Conservation (phyloP, 345 rosid species). For the rapeseed (Brassica napus) region DNA sequence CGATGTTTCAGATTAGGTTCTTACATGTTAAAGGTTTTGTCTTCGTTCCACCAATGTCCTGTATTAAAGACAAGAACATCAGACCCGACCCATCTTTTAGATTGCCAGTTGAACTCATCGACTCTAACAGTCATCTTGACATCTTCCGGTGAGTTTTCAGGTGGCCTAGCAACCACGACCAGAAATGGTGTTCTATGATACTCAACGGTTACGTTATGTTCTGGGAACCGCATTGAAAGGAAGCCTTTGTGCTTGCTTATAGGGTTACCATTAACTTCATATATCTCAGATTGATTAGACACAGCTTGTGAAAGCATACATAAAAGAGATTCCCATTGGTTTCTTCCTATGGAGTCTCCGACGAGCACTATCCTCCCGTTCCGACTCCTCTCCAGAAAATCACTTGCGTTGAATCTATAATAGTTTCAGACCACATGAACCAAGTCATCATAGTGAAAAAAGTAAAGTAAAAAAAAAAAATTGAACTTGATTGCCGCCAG, state of each 20-base stretch:
- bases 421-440: not conserved
- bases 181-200: constrained; percentile 82
- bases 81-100: constrained; percentile 63
- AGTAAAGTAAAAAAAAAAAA: not conserved
- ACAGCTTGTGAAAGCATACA: constrained; percentile 75
- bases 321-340: constrained; percentile 89
- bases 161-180: constrained; percentile 58
- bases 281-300: constrained; percentile 55
- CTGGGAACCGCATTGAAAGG: constrained; percentile 70
- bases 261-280: constrained; percentile 70
- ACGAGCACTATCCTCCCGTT: constrained; percentile 75
- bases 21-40: constrained; percentile 59
- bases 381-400: constrained; percentile 64
- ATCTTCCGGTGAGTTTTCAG: constrained; percentile 44
- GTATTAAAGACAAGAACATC: constrained; percentile 71
- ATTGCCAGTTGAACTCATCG: constrained; percentile 67
- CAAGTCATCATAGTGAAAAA: not conserved
- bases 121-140: constrained; percentile 57
- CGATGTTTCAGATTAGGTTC: not conserved
- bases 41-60: constrained; percentile 90
- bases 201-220: constrained; percentile 67
- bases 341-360: constrained; percentile 89
- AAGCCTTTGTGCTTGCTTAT: constrained; percentile 83
- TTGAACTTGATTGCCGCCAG: constrained; percentile 9
- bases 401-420: constrained; percentile 71